Evolutionary conservation across 164 flowering plant species (phyloP).

Genomic region (Euptelea pleiosperma): DNA sequence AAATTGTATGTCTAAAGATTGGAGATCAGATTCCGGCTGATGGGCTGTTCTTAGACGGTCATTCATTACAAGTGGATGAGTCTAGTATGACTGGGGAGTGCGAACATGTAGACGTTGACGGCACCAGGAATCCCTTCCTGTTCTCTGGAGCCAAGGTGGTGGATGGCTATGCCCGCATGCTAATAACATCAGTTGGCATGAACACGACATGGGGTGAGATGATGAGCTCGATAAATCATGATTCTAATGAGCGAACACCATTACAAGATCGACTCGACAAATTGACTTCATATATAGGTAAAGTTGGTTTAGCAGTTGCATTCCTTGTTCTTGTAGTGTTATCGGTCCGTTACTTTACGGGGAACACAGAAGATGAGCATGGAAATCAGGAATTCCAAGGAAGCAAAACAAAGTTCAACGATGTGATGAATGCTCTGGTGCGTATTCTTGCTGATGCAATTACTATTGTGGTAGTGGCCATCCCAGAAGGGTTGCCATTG

Average conservation of each 20-base stretch:
- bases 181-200: constrained; percentile 55
- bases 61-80: too few species aligned
- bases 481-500: constrained; percentile 78
- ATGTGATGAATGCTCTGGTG: constrained; percentile 44
- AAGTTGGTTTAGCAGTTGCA: constrained; percentile 70
- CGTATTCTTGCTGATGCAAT: constrained; percentile 57
- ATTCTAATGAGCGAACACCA: too few species aligned
- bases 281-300: constrained; percentile 61
- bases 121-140: constrained; percentile 43
- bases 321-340: constrained; percentile 54
- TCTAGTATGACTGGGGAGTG: constrained; percentile 76
- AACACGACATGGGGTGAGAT: constrained; percentile 79
- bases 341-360: constrained; percentile 60
- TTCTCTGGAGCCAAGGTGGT: constrained; percentile 65
- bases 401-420: constrained; percentile 28
- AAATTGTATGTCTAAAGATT: too few species aligned
- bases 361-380: constrained; percentile 42
- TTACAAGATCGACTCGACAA: constrained; percentile 47
- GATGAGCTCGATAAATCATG: constrained; percentile 54
- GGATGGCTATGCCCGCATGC: constrained; percentile 61
- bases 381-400: constrained; percentile 41
- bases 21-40: constrained; percentile 80
- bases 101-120: constrained; percentile 50
- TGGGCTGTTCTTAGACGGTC: too few species aligned
- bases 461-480: constrained; percentile 76